phyloP scores from a whole-genome alignment of 805 yeast species.

The Saturnispora bothae region DNA sequence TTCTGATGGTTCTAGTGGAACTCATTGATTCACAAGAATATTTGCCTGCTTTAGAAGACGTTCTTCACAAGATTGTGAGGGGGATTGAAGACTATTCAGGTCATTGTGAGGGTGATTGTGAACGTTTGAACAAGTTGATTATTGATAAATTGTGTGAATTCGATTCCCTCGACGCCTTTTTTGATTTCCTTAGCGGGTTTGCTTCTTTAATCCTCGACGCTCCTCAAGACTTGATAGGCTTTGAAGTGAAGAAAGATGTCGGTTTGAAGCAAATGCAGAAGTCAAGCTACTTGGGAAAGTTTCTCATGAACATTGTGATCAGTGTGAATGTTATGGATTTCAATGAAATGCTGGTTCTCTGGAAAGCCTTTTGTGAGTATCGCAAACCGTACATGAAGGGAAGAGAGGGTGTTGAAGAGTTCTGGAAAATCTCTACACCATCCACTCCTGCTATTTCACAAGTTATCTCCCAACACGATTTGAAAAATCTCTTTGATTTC shows the following conservation, averaged over 20 bases:
- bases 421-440: not conserved
- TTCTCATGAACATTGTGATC: conserved; percentile 30
- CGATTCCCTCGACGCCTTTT: conserved; percentile 38
- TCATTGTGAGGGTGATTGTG: not conserved
- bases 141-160: conserved; percentile 33
- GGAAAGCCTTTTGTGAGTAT: conserved; percentile 31
- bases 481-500: conserved; percentile 38
- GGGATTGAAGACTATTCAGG: conserved; percentile 25
- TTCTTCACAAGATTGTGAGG: conserved; percentile 10
- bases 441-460: not conserved
- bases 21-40: conserved; percentile 26
- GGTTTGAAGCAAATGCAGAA: conserved; percentile 24
- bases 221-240: conserved; percentile 1
- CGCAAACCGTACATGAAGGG: conserved; percentile 21
- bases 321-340: conserved; percentile 36
- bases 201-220: conserved; percentile 27
- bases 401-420: conserved; percentile 11
- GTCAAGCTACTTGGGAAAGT: conserved; percentile 36
- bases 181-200: conserved; percentile 27
- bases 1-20: conserved; percentile 33
- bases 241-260: conserved; percentile 10
- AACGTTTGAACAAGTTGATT: not conserved
- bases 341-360: conserved; percentile 34
- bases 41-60: conserved; percentile 19
- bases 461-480: conserved; percentile 35